Evolutionary conservation across 345 rosid genomes (phyloP).

Genomic region (Tarenaya hassleriana): DNA sequence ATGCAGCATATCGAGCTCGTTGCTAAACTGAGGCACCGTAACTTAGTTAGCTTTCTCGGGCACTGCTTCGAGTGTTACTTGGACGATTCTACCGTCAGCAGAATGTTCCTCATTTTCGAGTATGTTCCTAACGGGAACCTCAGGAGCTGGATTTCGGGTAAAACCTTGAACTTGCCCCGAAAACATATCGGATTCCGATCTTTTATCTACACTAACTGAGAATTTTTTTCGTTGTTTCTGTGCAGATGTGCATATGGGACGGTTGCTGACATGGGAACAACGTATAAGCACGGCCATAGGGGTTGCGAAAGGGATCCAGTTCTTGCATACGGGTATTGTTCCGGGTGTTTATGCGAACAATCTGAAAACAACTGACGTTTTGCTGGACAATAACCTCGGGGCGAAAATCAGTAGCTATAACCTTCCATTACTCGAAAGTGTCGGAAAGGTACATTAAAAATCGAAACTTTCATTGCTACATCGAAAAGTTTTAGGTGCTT

Average conservation of each 20-base stretch:
- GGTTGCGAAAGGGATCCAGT: slow-evolving; percentile 80
- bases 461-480: too few species aligned
- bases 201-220: too few species aligned
- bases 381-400: slow-evolving; percentile 71
- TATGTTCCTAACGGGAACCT: slow-evolving; percentile 80
- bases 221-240: slow-evolving; percentile 6
- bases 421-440: slow-evolving; percentile 61
- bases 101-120: slow-evolving; percentile 82
- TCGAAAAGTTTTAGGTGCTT: too few species aligned
- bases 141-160: slow-evolving; percentile 90
- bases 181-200: too few species aligned
- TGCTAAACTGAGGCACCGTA: slow-evolving; percentile 84
- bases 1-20: too few species aligned
- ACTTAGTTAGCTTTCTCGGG: slow-evolving; percentile 84
- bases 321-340: slow-evolving; percentile 83
- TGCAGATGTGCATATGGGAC: slow-evolving; percentile 42
- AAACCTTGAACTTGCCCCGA: slow-evolving; percentile 8
- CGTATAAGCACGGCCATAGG: slow-evolving; percentile 82
- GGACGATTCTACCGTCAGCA: slow-evolving; percentile 90
- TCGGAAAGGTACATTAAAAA: slow-evolving; percentile 73
- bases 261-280: slow-evolving; percentile 65
- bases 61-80: slow-evolving; percentile 86
- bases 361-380: slow-evolving; percentile 71
- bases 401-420: slow-evolving; percentile 85
- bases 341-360: slow-evolving; percentile 78